A percentile compares a stretch with the other conserved stretches of the same genome.
phyloP scores from a whole-genome alignment of 192 early-diverging fungal species.

The Phycomyces nitens region DNA sequence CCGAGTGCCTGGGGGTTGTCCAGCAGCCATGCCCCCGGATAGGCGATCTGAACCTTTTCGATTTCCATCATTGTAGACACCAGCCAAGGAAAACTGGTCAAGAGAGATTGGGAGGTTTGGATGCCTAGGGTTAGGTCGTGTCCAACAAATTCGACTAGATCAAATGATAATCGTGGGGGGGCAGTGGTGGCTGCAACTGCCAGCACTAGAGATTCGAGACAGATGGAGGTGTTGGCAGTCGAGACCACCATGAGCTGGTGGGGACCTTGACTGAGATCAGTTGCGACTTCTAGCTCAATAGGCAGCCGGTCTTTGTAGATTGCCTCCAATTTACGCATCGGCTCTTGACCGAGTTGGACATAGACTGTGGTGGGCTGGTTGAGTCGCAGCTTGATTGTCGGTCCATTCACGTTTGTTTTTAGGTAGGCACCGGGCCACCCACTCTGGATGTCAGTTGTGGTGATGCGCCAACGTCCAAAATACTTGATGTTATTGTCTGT shows the following conservation, averaged over 20 bases:
- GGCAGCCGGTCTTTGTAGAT: neutral
- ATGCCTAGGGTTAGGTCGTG: constrained; percentile 18
- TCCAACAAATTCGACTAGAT: constrained; percentile 26
- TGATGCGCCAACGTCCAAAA: constrained; percentile 25
- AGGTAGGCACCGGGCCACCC: constrained; percentile 32
- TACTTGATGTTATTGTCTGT: constrained; percentile 18
- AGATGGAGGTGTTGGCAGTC: neutral
- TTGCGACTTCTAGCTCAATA: constrained; percentile 6
- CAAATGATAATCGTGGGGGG: neutral
- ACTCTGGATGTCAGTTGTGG: constrained; percentile 15
- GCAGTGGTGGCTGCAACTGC: neutral
- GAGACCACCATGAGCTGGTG: constrained; percentile 14
- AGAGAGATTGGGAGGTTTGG: constrained; percentile 9
- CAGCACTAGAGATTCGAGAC: neutral
- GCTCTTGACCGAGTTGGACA: constrained; percentile 5
- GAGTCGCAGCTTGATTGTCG: constrained; percentile 4
- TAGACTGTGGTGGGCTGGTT: constrained; percentile 3
- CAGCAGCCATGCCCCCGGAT: constrained; percentile 10
- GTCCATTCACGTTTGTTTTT: constrained; percentile 9
- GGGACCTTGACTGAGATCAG: constrained; percentile 4
- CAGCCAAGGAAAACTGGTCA: constrained; percentile 27
- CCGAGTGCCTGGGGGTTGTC: constrained; percentile 3
- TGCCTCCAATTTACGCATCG: neutral
- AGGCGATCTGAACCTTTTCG: constrained; percentile 21
- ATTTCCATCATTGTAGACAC: constrained; percentile 9